Percentiles rank a stretch among this genome's conserved stretches.
phyloP scores from a whole-genome alignment of 2,329 filamentous ascomycete genomes.

The Colletotrichum brevisporum region DNA sequence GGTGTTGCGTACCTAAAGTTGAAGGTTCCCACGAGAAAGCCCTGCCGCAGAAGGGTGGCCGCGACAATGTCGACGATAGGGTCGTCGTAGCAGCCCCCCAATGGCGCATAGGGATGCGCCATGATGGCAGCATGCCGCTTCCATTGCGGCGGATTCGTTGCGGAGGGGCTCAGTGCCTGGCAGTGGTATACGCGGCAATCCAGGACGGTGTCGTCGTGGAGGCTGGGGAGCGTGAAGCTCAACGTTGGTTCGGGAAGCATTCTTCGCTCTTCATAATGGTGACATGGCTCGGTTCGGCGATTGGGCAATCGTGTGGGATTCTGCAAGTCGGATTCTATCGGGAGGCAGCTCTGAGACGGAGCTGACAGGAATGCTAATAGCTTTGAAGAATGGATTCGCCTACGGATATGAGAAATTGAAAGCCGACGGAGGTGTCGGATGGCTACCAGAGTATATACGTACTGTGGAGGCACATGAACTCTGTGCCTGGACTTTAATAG shows the following conservation, averaged over 20 bases:
- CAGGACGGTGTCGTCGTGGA: conserved; percentile 82
- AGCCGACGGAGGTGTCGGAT: too few relatives aligned
- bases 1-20: conserved; percentile 81
- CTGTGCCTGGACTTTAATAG: too few relatives aligned
- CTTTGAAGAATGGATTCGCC: too few relatives aligned
- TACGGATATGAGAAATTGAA: too few relatives aligned
- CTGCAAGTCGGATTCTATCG: too few relatives aligned
- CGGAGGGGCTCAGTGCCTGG: conserved; percentile 54
- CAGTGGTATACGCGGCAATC: conserved; percentile 89
- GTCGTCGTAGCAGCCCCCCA: conserved; percentile 91
- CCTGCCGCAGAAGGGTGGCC: conserved; percentile 74
- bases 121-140: conserved; percentile 72
- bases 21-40: conserved; percentile 87
- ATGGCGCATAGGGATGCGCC: conserved; percentile 90
- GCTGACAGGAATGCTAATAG: too few relatives aligned
- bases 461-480: too few relatives aligned
- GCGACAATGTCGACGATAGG: conserved; percentile 78
- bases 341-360: too few relatives aligned
- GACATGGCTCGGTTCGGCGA: conserved; percentile 21
- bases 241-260: conserved; percentile 72
- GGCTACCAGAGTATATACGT: too few relatives aligned
- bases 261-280: conserved; percentile 43
- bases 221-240: conserved; percentile 84
- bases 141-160: conserved; percentile 56
- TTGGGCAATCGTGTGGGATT: not conserved